Base-by-base conservation (phyloP, 208 protist species). In the Phytomonas sp. region DNA sequence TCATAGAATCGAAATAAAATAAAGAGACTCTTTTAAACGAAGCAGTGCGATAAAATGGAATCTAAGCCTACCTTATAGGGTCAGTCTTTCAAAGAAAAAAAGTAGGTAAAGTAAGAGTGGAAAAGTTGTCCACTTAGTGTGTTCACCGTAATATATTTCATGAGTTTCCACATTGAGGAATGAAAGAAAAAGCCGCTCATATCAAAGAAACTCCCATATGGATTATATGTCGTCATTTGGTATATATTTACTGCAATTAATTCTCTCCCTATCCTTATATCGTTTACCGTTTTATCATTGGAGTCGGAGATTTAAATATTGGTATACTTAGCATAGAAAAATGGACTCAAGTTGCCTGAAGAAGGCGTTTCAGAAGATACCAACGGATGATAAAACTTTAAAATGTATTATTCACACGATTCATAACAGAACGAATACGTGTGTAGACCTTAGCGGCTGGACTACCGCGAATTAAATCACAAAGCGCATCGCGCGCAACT, bases 401-500 rank as follows among this genome's bases (percentile, higher is more conserved):
- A 77, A 98, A 98, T 23, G 94, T 82, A 75, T 99, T 96, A 69
- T 95, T 97, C 11, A 99, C 91, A 42, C 97, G 84, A 60, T 91
- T 93, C 77, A 98, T 97, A 29, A 99, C 92, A 60, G 92, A 82
- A 56, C 97, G 91, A 40, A 99, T 89, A 62, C 98, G 96, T 12
- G 94, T 98, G 85, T 99, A 99, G 60, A 99, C 98, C 87, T 99
- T 99, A 34, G 93, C 89, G 3, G 94, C 92, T 10, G 95, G 94
- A 61, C 84, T 92, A 78, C 98, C 99, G 26, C 99, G 80, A 80
- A 99, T 99, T 1, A 99, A 84, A 73, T 98, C 92, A 64, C 93
- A 97, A 30, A 99, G 87, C 6, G 98, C 98, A 63, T 99, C 94
- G 29, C 97, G 86, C 0, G 99, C 98, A 7, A 99, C 83, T 33